A percentile compares a stretch with the other conserved stretches of the same genome.
Evolutionary conservation across 306 rosid species (phyloP).

Genomic region (Trifolium dubium): DNA sequence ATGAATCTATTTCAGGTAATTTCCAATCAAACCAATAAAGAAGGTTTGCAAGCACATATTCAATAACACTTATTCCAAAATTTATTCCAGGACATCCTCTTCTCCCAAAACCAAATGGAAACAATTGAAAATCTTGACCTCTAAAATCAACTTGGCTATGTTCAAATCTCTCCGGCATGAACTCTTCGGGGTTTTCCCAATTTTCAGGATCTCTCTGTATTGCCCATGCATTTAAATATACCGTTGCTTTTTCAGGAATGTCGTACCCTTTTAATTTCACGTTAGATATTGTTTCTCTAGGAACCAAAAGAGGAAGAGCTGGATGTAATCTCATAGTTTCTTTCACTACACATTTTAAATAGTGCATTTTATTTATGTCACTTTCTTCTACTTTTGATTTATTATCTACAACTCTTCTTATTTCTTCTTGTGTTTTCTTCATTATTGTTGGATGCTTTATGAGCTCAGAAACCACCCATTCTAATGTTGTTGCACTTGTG

Average conservation of each 20-base stretch:
- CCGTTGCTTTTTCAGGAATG: not conserved
- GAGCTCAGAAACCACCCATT: not conserved
- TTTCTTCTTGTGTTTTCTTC: conserved; percentile 1
- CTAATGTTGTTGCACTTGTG: not conserved
- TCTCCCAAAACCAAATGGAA: conserved; percentile 9
- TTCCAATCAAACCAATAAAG: conserved; percentile 10
- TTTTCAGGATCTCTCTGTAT: not conserved
- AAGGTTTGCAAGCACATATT: not conserved
- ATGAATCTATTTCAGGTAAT: not conserved
- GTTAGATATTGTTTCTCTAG: not conserved
- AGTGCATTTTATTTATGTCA: not conserved
- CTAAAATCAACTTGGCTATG: not conserved
- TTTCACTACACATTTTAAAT: conserved; percentile 3
- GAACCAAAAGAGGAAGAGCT: not conserved
- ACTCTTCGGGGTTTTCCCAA: not conserved
- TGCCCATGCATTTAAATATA: not conserved
- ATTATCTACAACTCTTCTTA: not conserved
- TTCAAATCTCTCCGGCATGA: not conserved
- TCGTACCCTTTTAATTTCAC: not conserved
- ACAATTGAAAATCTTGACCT: not conserved
- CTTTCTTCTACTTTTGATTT: conserved; percentile 8
- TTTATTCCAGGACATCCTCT: not conserved
- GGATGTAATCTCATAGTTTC: not conserved
- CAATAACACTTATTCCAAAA: not conserved
- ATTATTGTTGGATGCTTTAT: not conserved